Base-by-base conservation (phyloP, 106 monocot genomes). In the Acorus calamus region DNA sequence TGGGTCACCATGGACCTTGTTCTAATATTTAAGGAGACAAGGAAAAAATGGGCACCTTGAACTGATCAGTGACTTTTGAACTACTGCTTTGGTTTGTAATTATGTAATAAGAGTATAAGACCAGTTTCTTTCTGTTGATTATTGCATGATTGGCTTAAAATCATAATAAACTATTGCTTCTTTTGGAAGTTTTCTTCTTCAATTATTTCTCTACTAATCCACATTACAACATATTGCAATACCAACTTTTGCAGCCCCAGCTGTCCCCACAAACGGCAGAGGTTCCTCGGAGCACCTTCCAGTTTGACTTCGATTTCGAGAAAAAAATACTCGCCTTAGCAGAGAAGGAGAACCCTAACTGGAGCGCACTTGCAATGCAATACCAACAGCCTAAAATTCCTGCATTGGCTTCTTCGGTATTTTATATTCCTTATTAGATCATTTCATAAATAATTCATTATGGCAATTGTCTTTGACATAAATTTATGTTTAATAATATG, bases 281-380 rank as follows among this genome's bases (percentile, higher is more conserved):
- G 47, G 65, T 92, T 78, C 87, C 91, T 71, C 73, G 81, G 52
- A 79, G 85, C 74, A 85, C 80, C 46, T 91, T 91, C 76, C 79
- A 78, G n/a, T 98, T 85, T 79, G 85, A 98, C 61, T 98, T 98
- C 73, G 96, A 98, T 5, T 91, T 88, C 79, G 96, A 98, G 55
- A 91, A 55, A 63, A 88, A 65, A 68, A 83, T 98, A 63, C 69
- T 98, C 8, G 91, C 85, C 42, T 91, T 91, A 63, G 85, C 91
- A 11, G 91, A 91, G 52, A 91, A 85, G 60, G 91, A 80, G 47
- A 75, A 44, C 53, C 82, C 79, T 59, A 91, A 98, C 64, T 98
- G 96, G 96, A 81, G 62, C 61, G 83, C 59, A 69, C 52, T 98
- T 63, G 72, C 78, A 11, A 13, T 52, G 47, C 91, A 87, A 74